Base-by-base conservation (phyloP, 2,329 filamentous ascomycete genomes). In the Xylariaceae sp. region DNA sequence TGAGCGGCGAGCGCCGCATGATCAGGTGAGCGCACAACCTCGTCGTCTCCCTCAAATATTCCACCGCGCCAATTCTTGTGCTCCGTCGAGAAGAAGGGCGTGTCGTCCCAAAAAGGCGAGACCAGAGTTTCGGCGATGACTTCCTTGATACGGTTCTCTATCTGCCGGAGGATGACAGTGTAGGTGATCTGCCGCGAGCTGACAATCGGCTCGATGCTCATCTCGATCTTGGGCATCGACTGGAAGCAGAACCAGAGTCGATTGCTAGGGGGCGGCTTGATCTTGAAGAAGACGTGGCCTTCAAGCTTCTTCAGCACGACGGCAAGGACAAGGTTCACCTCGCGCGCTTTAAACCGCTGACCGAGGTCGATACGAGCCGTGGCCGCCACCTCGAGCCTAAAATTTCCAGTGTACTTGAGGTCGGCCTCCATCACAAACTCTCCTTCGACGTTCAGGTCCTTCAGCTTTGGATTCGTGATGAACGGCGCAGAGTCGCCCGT, bases 121-220 rank as follows among this genome's bases (percentile, higher is more conserved):
- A 98, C 92, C 14, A 97, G 62, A 1, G 88, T 95, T 64, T 98
- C 92, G 8, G 85, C 86, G 44, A 98, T 74, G 7, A 96, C 88
- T 62, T 96, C 89, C 55, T 94, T 85, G 59, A 98, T 96, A 34
- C 88, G 77, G 56, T 85, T 94, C 63, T 98, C 92, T 43, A 98
- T 97, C 45, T 94, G 87, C 34, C 88, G 80, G 9, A 97, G 73
- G 39, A 98, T 92, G 43, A 95, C 76, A 2, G 83, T 86, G 61
- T 95, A 97, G 0, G 92, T 97, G 49, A 98, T 95, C 59, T 97
- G 90, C 41, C 90, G 80, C 11, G 88, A 85, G 65, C 89, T 95
- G 35, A 98, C 88, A 51, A 98, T 89, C 3, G 92, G 92, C 59
- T 97, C 88, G 30, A 97, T 87, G n/a, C 79, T 79, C 72, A 96